Evolutionary conservation across 1,284 basidiomycete genomes (phyloP), one percentile per base, ranked within the genome.

Genomic region (Somion occarium): DNA sequence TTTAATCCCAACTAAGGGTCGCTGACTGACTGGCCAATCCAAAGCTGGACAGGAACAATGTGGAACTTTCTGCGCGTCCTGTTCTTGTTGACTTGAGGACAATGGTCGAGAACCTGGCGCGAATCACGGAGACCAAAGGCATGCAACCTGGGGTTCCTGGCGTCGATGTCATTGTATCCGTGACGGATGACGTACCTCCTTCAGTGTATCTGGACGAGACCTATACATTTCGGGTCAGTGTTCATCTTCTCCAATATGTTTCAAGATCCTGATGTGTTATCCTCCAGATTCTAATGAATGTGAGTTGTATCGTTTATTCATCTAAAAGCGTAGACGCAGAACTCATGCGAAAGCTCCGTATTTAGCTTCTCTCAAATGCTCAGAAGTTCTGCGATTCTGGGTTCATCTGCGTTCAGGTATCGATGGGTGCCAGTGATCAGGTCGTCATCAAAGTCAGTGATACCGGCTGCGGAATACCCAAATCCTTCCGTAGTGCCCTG

Each of bases 311-410:
- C 27, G 20, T 26, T 43, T 13, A 22, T 9, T 41, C 5, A 5
- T 41, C 13, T 22, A 9, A 15, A 43, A 19, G 15, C 15, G 5
- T 22, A 9, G 9, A 5, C 19, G n/a, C n/a, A n/a, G n/a, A n/a
- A n/a, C n/a, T n/a, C n/a, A n/a, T n/a, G n/a, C n/a, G n/a, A n/a
- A n/a, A n/a, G 2, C 38, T 20, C 12, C 2, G 9, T 39, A 22
- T 41, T 2, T 24, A 67, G 65, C 59, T 67, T 0, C 57, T 65
- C 5, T 67, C 64, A 1, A 67, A 67, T 43, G 65, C 65, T 1
- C 63, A 64, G 46, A 67, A 67, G 39, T 67, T 67, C 56, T 64
- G 62, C 50, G 65, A 67, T 19, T 51, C 58, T 34, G 65, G 64
- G 18, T 65, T 61, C 52, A 61, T 67, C 44, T 62, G 59, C 43